These are phyloP conservation scores for Lithohypha guttulata DNA, from an alignment of 2,329 filamentous ascomycete species.

Conservation along the genomic window DNA sequence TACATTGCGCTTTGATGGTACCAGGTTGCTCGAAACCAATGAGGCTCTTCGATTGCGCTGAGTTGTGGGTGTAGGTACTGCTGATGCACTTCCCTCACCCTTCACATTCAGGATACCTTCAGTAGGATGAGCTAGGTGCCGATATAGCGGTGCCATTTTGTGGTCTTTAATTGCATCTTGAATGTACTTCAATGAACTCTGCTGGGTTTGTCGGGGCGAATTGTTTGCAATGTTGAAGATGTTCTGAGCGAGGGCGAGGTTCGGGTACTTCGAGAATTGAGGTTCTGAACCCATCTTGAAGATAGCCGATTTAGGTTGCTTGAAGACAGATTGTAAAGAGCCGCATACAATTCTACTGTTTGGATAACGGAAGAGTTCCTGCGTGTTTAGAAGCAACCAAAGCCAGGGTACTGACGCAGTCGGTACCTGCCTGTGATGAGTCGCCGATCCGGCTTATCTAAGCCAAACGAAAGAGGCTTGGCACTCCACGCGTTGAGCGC, in stretches of 20 bases:
- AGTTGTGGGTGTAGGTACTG: slow-evolving; percentile 34
- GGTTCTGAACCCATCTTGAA: slow-evolving; percentile 50
- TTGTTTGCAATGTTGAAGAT: slow-evolving; percentile 58
- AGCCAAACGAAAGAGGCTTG: too few species aligned
- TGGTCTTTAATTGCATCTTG: slow-evolving; percentile 54
- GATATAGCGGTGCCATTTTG: slow-evolving; percentile 58
- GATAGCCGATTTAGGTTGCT: too few species aligned
- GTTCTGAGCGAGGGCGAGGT: slow-evolving; percentile 54
- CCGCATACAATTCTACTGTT: too few species aligned
- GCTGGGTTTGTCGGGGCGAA: slow-evolving; percentile 38
- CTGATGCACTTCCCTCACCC: slow-evolving; percentile 50
- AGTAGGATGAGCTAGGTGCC: slow-evolving; percentile 52
- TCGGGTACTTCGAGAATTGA: slow-evolving; percentile 54
- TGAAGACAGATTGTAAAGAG: too few species aligned
- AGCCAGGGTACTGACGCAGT: too few species aligned
- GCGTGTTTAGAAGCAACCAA: too few species aligned
- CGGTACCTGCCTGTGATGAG: too few species aligned
- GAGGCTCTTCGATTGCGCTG: slow-evolving; percentile 50
- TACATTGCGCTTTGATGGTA: slow-evolving; percentile 54
- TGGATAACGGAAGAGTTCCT: too few species aligned
- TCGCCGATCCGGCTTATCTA: too few species aligned
- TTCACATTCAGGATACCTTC: slow-evolving; percentile 69
- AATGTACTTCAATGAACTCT: slow-evolving; percentile 48
- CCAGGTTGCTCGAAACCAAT: slow-evolving; percentile 58
- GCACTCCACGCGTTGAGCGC: too few species aligned